Percentiles rank a stretch among this genome's conserved stretches.
Evolutionary conservation across 805 yeast species (phyloP).

Genomic region (Ogataea neopini): DNA sequence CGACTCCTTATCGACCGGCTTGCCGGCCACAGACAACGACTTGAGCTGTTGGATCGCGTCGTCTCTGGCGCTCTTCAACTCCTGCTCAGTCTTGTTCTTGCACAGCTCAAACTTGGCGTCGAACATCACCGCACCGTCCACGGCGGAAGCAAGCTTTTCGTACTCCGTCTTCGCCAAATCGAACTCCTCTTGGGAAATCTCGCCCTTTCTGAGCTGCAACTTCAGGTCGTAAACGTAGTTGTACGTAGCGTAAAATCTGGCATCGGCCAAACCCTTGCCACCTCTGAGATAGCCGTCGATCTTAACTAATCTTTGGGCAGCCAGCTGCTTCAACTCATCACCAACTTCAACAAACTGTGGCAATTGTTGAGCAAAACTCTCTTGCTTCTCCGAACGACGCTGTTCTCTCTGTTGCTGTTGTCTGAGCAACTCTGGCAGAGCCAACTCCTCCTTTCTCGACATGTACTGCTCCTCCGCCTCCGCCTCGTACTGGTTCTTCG

Average conservation of each 20-base stretch:
- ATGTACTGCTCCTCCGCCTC: conserved; percentile 58
- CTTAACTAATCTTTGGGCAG: conserved; percentile 53
- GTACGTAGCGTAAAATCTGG: conserved; percentile 58
- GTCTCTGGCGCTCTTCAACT: conserved; percentile 28
- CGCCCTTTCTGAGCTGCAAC: conserved; percentile 41
- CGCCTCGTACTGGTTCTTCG: conserved; percentile 53
- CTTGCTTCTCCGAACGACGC: conserved; percentile 36
- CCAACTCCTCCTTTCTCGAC: conserved; percentile 67
- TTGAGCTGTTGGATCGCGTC: conserved; percentile 22
- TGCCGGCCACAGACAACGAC: conserved; percentile 20
- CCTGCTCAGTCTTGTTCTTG: conserved; percentile 39
- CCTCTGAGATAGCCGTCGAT: conserved; percentile 56
- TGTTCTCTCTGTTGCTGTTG: conserved; percentile 42
- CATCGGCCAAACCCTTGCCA: conserved; percentile 58
- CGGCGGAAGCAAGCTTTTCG: conserved; percentile 35
- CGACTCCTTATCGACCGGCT: conserved; percentile 37
- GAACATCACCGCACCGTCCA: conserved; percentile 50
- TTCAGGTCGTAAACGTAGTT: conserved; percentile 47
- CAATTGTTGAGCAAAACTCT: conserved; percentile 36
- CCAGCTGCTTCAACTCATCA: conserved; percentile 35
- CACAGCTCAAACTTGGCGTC: conserved; percentile 45
- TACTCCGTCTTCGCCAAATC: conserved; percentile 34
- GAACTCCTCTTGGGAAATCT: conserved; percentile 34
- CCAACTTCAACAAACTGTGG: conserved; percentile 25
- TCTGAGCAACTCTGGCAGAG: conserved; percentile 51